Percentiles rank a stretch among this genome's conserved stretches.
These are phyloP conservation scores for Andrographis paniculata DNA, from an alignment of 305 asterid species.

Conservation along the genomic window DNA sequence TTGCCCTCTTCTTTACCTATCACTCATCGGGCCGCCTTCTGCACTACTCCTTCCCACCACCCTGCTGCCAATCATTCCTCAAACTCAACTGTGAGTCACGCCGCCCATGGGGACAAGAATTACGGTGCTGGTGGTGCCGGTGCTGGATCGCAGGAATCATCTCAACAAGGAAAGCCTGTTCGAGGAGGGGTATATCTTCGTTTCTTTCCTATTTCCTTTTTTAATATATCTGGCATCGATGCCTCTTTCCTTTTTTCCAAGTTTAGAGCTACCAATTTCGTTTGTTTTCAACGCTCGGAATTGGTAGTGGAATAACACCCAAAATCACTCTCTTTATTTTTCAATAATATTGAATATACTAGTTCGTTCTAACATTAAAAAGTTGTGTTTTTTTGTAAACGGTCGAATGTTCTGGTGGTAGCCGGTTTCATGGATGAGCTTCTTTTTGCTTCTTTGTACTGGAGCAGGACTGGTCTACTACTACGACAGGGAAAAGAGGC, in stretches of 20 bases:
- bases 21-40: too few relatives aligned
- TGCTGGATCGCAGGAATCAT: conserved; percentile 35
- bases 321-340: too few relatives aligned
- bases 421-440: conserved; percentile 97
- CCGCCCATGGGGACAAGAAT: conserved; percentile 29
- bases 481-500: conserved; percentile 84
- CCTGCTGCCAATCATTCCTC: conserved; percentile 17
- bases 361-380: conserved; percentile 1
- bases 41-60: too few relatives aligned
- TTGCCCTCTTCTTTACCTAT: too few relatives aligned
- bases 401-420: conserved; percentile 11
- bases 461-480: conserved; percentile 73
- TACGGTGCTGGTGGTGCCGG: conserved; percentile 41
- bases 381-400: background rate
- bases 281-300: background rate
- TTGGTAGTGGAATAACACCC: too few relatives aligned
- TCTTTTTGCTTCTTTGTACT: conserved; percentile 66
- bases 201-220: background rate
- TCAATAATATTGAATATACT: background rate
- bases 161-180: conserved; percentile 55
- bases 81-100: conserved; percentile 21
- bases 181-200: conserved; percentile 58
- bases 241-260: background rate
- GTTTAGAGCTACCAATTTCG: background rate
- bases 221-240: background rate